Evolutionary conservation across 768 basidiomycete species (phyloP), one percentile per base, ranked within the genome.

Genomic region (Phlebiopsis gigantea): DNA sequence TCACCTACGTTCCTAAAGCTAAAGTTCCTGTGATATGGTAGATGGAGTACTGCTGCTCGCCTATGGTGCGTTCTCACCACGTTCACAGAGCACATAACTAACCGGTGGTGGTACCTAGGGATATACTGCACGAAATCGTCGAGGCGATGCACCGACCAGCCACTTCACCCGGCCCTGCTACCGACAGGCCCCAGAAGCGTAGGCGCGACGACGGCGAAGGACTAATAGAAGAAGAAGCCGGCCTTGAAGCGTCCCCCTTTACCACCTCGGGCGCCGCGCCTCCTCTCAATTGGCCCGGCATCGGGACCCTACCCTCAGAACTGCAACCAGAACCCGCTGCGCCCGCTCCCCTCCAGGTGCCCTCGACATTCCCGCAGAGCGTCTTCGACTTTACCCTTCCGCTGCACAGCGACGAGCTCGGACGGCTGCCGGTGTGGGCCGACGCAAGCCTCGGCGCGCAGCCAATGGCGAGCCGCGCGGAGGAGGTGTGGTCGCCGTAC

Each of bases 321-420:
- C 12, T 17, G 12, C 12, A 34, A 14, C 7, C 34, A 10, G 31
- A 34, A 34, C 31, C 7, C 12, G 19, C 28, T 29, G 14, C 8
- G 26, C 28, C 15, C 22, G 10, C 19, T 21, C 2, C 22, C 6
- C 46, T 6, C 1, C 22, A 15, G n/a, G 6, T 24, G 12, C 28
- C 47, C 12, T 14, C 47, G 2, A 4, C 47, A 2, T 48, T 48
- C 47, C 17, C 47, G 4, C 15, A 26, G 17, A 17, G 15, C 28
- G 47, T 29, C 2, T 48, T 48, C n/a, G 47, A 48, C 28, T 48
- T 48, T 12, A 52, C 46, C 2, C 30, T 57, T 1, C 56, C 56
- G 10, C 25, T 57, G 21, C 56, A 49, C 24, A 57, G 39, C 42
- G 49, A 42, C 39, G 56, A 57, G n/a, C 47, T 51, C 31, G 57